Evolutionary conservation across 2,329 filamentous ascomycete genomes (phyloP).

Genomic region (Endoconidiophora laricicola): DNA sequence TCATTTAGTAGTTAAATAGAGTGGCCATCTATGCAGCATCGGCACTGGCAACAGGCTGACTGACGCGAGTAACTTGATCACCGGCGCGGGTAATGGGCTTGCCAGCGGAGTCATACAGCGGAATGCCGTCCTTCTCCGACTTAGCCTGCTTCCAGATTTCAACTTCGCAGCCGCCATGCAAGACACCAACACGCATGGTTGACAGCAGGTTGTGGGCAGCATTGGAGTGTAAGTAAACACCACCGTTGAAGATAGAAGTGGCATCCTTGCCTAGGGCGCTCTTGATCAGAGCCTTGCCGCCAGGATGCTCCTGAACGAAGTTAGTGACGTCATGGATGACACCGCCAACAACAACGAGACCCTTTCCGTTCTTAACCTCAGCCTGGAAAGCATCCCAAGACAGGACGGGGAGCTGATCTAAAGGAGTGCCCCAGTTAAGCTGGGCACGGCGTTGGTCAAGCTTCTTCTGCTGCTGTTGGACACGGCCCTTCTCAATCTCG

Average conservation of each 20-base stretch:
- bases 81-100: constrained; percentile 75
- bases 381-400: constrained; percentile 75
- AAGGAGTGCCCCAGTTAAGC: constrained; percentile 73
- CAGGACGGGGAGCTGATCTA: constrained; percentile 72
- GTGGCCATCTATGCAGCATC: constrained; percentile 49
- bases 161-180: constrained; percentile 73
- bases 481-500: constrained; percentile 80
- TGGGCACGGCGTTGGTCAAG: constrained; percentile 69
- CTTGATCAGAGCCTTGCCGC: constrained; percentile 72
- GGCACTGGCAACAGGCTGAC: constrained; percentile 63
- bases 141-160: constrained; percentile 87
- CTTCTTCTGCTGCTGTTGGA: constrained; percentile 86
- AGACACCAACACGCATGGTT: constrained; percentile 75
- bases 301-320: constrained; percentile 82
- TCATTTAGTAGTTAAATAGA: neutral
- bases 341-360: constrained; percentile 61
- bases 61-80: constrained; percentile 67
- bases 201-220: constrained; percentile 77
- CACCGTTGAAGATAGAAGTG: constrained; percentile 81
- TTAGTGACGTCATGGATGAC: constrained; percentile 72
- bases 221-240: constrained; percentile 80
- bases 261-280: constrained; percentile 75
- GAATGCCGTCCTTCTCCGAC: constrained; percentile 62
- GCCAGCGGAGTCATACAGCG: constrained; percentile 65
- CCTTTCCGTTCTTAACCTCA: constrained; percentile 61